Conservation (phyloP, 768 basidiomycete genomes). For the Sporobolomyces phaffii region DNA sequence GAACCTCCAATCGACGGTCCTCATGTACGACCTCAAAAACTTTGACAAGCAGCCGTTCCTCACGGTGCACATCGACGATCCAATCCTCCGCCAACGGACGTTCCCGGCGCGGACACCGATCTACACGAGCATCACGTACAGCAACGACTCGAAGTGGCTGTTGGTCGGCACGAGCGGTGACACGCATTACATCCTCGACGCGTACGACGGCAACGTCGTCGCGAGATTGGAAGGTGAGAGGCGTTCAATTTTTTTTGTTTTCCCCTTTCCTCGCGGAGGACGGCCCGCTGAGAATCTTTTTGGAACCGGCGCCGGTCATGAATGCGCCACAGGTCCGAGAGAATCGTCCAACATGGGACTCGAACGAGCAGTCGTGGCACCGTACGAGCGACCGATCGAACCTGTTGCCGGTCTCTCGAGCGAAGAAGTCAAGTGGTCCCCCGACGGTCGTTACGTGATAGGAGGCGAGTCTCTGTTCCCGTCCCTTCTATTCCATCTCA, state of each 20-base stretch:
- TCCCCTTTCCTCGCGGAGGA: no score
- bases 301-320: neutral
- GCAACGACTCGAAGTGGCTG: conserved; percentile 79
- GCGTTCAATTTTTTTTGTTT: no score
- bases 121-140: conserved; percentile 87
- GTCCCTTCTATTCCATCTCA: neutral
- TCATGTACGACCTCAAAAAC: conserved; percentile 76
- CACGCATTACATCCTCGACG: conserved; percentile 88
- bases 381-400: conserved; percentile 55
- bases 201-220: conserved; percentile 74
- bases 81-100: conserved; percentile 59
- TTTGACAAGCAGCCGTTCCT: conserved; percentile 90
- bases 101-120: conserved; percentile 81
- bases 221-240: conserved; percentile 56
- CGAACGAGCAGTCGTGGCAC: conserved; percentile 57
- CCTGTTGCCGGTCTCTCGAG: conserved; percentile 73
- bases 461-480: conserved; percentile 56
- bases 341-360: conserved; percentile 58
- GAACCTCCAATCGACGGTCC: conserved; percentile 71
- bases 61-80: conserved; percentile 73
- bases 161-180: conserved; percentile 87
- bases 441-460: conserved; percentile 83
- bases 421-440: conserved; percentile 90
- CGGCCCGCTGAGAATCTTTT: no score
- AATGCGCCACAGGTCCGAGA: neutral